These are phyloP conservation scores for Monascus purpureus DNA, from an alignment of 495 filamentous ascomycete species.

Conservation along the genomic window DNA sequence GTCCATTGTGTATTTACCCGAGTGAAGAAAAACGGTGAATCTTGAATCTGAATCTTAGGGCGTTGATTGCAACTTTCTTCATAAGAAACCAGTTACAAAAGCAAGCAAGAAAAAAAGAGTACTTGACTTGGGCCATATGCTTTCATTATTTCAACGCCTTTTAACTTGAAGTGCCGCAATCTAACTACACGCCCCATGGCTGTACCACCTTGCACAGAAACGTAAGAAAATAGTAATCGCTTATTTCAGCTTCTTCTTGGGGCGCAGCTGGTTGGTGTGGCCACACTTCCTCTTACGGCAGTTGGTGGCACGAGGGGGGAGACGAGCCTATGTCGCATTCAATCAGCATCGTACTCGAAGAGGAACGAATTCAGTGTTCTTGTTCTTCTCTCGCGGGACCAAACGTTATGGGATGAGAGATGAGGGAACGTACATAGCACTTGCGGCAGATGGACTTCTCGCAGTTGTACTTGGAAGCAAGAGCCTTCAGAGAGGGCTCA, in stretches of 20 bases:
- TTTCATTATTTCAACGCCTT: conserved; percentile 36
- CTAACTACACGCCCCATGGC: conserved; percentile 19
- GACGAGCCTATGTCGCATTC: conserved; percentile 52
- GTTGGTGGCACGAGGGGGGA: conserved; percentile 97
- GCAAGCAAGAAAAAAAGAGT: background rate
- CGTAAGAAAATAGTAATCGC: conserved; percentile 32
- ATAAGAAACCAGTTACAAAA: conserved; percentile 29
- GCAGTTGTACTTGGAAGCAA: conserved; percentile 99
- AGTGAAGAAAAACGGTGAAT: conserved; percentile 18
- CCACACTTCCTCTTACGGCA: conserved; percentile 99
- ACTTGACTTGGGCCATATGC: conserved; percentile 30
- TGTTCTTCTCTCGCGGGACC: too few relatives aligned
- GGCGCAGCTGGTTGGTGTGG: conserved; percentile 98
- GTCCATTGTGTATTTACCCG: too few relatives aligned
- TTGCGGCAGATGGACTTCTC: conserved; percentile 99
- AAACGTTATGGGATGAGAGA: background rate
- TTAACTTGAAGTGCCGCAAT: conserved; percentile 29
- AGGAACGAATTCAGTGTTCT: too few relatives aligned
- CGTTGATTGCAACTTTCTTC: conserved; percentile 27
- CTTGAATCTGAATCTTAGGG: conserved; percentile 27
- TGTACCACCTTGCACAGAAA: conserved; percentile 28
- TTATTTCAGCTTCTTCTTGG: conserved; percentile 99
- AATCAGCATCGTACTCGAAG: too few relatives aligned
- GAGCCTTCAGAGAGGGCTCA: conserved; percentile 95
- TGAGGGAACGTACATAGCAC: conserved; percentile 67